These are phyloP conservation scores for Calonectria montana DNA, from an alignment of 2,329 filamentous ascomycete species.

Conservation along the genomic window DNA sequence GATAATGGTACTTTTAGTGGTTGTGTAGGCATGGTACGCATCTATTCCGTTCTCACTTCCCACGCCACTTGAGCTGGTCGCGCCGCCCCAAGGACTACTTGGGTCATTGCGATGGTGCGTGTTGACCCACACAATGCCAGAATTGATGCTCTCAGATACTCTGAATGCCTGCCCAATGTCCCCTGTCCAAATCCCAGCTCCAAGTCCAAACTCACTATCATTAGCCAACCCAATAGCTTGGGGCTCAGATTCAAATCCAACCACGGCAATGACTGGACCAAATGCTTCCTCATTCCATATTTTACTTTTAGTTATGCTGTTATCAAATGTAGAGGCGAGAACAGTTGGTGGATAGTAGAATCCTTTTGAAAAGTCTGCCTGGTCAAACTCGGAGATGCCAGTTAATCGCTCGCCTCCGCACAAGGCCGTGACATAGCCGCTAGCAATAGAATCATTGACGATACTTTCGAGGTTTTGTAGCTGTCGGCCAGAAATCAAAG, in stretches of 20 bases:
- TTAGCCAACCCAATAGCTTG: slow-evolving; percentile 79
- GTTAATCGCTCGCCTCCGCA: slow-evolving; percentile 61
- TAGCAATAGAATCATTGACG: slow-evolving; percentile 70
- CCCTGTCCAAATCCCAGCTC: slow-evolving; percentile 80
- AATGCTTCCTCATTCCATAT: slow-evolving; percentile 87
- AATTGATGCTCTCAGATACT: slow-evolving; percentile 76
- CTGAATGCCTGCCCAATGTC: slow-evolving; percentile 81
- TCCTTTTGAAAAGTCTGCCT: slow-evolving; percentile 62
- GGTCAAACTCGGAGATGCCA: slow-evolving; percentile 61
- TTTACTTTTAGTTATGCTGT: slow-evolving; percentile 73
- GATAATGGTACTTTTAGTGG: slow-evolving; percentile 74
- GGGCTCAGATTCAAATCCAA: slow-evolving; percentile 79
- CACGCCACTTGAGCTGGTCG: slow-evolving; percentile 71
- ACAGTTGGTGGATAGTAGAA: slow-evolving; percentile 89
- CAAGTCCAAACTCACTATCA: slow-evolving; percentile 80
- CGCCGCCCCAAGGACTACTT: slow-evolving; percentile 76
- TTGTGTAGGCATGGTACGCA: slow-evolving; percentile 69
- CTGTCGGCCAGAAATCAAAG: slow-evolving; percentile 70
- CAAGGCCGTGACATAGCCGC: slow-evolving; percentile 50
- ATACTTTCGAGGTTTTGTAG: slow-evolving; percentile 76
- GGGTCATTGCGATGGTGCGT: slow-evolving; percentile 80
- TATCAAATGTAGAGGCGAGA: slow-evolving; percentile 63
- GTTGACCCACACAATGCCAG: slow-evolving; percentile 69
- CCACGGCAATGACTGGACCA: slow-evolving; percentile 81
- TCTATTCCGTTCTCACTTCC: slow-evolving; percentile 80